A percentile compares a stretch with the other conserved stretches of the same genome.
These are phyloP conservation scores for Puya raimondii DNA, from an alignment of 176 grass and related monocot genomes.

Conservation along the genomic window DNA sequence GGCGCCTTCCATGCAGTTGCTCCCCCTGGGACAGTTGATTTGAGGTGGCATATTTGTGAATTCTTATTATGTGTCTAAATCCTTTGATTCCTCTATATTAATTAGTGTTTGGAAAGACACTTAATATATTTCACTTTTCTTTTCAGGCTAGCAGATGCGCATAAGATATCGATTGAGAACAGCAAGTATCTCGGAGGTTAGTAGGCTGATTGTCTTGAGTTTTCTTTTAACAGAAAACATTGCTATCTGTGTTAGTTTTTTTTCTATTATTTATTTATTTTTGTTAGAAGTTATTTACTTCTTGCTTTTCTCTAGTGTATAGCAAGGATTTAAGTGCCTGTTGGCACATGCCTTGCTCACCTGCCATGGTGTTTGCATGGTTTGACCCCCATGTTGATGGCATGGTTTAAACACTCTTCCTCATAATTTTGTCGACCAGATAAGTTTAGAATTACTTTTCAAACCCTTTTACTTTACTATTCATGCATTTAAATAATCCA, in stretches of 20 bases:
- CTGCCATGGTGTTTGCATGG: too few relatives aligned
- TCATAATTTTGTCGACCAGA: too few relatives aligned
- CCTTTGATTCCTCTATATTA: neutral
- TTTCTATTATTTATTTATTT: constrained; percentile 4
- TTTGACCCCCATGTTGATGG: too few relatives aligned
- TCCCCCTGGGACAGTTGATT: constrained; percentile 76
- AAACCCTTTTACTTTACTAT: too few relatives aligned
- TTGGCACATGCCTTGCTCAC: too few relatives aligned
- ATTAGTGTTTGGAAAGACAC: neutral
- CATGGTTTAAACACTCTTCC: too few relatives aligned
- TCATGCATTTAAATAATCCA: too few relatives aligned
- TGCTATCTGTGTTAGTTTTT: neutral
- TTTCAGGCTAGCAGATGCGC: constrained; percentile 69
- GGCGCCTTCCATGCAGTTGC: constrained; percentile 98
- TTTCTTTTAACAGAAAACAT: constrained; percentile 20
- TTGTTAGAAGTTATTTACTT: too few relatives aligned
- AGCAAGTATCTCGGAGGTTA: constrained; percentile 99
- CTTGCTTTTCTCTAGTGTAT: too few relatives aligned
- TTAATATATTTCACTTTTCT: neutral
- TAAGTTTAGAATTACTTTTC: too few relatives aligned
- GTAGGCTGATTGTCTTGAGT: constrained; percentile 10
- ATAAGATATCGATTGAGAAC: constrained; percentile 97
- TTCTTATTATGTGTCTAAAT: constrained; percentile 13
- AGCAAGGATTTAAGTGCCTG: too few relatives aligned
- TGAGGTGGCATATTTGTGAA: constrained; percentile 41